A percentile compares a stretch with the other conserved stretches of the same genome.
Evolutionary conservation across 2,329 filamentous ascomycete genomes (phyloP).

Genomic region (Arthrinium puccinioides): DNA sequence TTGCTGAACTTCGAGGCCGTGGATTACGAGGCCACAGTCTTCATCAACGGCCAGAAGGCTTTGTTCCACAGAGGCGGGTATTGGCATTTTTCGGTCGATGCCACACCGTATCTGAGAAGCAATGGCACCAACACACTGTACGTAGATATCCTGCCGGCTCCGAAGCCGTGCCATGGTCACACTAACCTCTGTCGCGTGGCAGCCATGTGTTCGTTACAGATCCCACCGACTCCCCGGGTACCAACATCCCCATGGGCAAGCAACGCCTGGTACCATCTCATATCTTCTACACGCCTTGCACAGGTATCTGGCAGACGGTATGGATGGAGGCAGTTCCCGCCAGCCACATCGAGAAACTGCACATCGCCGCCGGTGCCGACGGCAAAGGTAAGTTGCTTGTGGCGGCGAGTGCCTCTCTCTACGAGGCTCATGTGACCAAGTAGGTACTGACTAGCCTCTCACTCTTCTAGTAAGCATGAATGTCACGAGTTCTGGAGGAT

Average conservation of each 20-base stretch:
- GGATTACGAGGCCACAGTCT: slow-evolving; percentile 51
- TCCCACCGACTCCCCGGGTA: slow-evolving; percentile 49
- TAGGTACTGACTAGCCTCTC: not conserved
- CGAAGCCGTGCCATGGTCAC: not conserved
- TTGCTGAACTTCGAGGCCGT: slow-evolving; percentile 52
- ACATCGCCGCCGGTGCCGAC: slow-evolving; percentile 50
- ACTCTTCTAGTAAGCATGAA: slow-evolving; percentile 42
- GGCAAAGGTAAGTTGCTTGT: slow-evolving; percentile 34
- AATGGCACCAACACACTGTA: slow-evolving; percentile 48
- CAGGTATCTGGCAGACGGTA: slow-evolving; percentile 68
- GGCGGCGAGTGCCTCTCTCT: too few relatives aligned
- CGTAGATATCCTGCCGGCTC: slow-evolving; percentile 11
- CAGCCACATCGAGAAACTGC: slow-evolving; percentile 50
- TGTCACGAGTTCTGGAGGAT: slow-evolving; percentile 37
- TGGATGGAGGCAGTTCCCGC: slow-evolving; percentile 60
- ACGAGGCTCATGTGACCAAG: too few relatives aligned
- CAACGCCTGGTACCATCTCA: slow-evolving; percentile 49
- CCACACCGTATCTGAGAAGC: slow-evolving; percentile 35
- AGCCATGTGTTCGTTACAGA: slow-evolving; percentile 61
- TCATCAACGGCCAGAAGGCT: slow-evolving; percentile 46
- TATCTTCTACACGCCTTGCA: slow-evolving; percentile 65
- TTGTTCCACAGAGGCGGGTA: slow-evolving; percentile 54
- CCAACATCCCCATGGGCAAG: slow-evolving; percentile 60
- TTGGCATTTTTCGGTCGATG: slow-evolving; percentile 52
- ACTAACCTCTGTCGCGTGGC: not conserved